phyloP scores from a whole-genome alignment of 768 basidiomycete species.

The Glaciozyma martinii region DNA sequence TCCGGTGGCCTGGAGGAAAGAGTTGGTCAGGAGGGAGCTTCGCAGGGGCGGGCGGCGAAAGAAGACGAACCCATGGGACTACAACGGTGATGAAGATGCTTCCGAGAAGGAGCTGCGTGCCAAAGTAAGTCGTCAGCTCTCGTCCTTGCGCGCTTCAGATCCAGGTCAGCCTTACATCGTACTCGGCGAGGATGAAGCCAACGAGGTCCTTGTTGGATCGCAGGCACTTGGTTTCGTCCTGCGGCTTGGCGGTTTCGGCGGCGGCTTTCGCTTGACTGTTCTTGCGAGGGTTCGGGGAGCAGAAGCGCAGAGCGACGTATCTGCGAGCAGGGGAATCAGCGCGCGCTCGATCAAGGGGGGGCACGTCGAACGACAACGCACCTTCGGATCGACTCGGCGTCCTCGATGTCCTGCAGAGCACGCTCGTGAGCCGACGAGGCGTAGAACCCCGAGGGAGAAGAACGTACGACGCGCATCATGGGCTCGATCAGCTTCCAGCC shows the following conservation, averaged over 20 bases:
- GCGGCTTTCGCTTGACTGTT: neutral
- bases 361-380: conserved; percentile 17
- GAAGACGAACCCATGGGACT: conserved; percentile 18
- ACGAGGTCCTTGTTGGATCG: conserved; percentile 20
- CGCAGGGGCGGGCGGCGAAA: neutral
- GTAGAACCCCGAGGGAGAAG: too few species aligned
- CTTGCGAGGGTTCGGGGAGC: conserved; percentile 26
- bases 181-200: conserved; percentile 22
- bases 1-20: conserved; percentile 13
- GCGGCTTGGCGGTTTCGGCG: neutral
- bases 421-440: neutral
- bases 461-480: conserved; percentile 14
- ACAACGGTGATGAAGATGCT: conserved; percentile 22
- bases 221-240: neutral
- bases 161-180: neutral
- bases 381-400: neutral
- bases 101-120: conserved; percentile 11
- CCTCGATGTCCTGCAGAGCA: conserved; percentile 3
- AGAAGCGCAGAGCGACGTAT: conserved; percentile 19
- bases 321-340: neutral
- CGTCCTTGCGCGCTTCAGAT: neutral
- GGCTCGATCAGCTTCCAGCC: conserved; percentile 16
- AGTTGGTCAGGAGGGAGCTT: too few species aligned
- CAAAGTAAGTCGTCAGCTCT: too few species aligned
- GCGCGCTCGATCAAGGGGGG: neutral